These are phyloP conservation scores for Xanthoparmelia taractica DNA, from an alignment of 495 filamentous ascomycete genomes.

Conservation along the genomic window DNA sequence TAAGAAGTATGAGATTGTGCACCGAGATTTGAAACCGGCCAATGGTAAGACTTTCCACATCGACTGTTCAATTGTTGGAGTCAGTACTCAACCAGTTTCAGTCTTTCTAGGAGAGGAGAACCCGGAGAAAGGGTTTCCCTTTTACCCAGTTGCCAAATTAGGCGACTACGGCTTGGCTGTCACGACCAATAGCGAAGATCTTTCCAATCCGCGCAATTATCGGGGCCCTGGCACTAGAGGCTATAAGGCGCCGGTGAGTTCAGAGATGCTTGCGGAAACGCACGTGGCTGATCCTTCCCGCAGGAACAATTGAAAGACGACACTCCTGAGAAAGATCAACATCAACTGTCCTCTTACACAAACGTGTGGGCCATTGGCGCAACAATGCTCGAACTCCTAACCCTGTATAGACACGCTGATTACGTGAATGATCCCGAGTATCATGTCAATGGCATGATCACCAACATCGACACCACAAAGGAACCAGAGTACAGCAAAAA, in stretches of 20 bases:
- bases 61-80: background rate
- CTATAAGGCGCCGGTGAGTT: background rate
- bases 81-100: background rate
- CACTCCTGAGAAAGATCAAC: background rate
- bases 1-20: background rate
- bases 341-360: background rate
- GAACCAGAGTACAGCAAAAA: background rate
- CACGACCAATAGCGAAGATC: background rate
- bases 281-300: background rate
- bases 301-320: background rate
- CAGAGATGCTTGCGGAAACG: background rate
- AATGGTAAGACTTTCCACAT: background rate
- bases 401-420: background rate
- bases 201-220: background rate
- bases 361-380: background rate
- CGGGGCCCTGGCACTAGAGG: background rate
- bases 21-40: background rate
- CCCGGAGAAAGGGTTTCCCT: background rate
- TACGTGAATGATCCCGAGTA: background rate
- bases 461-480: background rate
- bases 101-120: background rate
- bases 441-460: background rate
- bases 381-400: background rate
- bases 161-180: background rate
- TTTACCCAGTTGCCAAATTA: background rate